Percentiles rank a stretch among this genome's conserved stretches.
Evolutionary conservation across 441 rosid species (phyloP).

Genomic region (Populus hybrid): DNA sequence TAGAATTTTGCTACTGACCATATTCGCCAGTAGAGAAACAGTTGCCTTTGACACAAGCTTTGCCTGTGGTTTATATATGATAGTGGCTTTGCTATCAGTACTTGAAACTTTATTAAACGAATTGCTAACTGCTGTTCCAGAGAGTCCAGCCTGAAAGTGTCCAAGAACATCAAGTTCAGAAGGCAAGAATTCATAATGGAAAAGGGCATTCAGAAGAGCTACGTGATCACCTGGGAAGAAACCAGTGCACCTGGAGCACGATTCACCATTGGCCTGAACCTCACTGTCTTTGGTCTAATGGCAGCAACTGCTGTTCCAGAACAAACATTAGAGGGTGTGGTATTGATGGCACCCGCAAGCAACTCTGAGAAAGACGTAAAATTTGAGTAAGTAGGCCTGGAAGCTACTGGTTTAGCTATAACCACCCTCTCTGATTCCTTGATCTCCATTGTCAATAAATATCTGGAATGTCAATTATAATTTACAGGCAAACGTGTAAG

Average conservation of each 20-base stretch:
- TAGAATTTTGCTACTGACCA: conserved; percentile 44
- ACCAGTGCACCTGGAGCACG: conserved; percentile 27
- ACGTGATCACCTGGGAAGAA: conserved; percentile 44
- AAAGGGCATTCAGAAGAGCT: conserved; percentile 10
- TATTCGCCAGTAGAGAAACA: conserved; percentile 64
- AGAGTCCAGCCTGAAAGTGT: conserved; percentile 41
- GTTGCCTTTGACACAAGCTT: conserved; percentile 77
- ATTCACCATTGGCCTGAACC: conserved; percentile 48
- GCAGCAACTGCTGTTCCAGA: conserved; percentile 51
- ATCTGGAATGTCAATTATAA: background rate
- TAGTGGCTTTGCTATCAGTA: conserved; percentile 39
- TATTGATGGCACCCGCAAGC: conserved; percentile 54
- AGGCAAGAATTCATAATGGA: conserved; percentile 12
- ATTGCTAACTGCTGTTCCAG: conserved; percentile 28
- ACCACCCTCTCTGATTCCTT: conserved; percentile 62
- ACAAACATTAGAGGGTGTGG: conserved; percentile 36
- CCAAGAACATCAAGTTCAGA: conserved; percentile 13
- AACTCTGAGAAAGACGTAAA: conserved; percentile 73
- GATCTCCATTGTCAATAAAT: conserved; percentile 51
- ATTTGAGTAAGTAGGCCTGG: conserved; percentile 63
- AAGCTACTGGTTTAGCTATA: conserved; percentile 80
- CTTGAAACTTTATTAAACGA: conserved; percentile 37
- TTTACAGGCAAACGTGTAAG: no score
- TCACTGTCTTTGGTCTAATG: conserved; percentile 70
- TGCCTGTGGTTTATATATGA: conserved; percentile 78